Conservation (phyloP, 1,284 basidiomycete species). For the Sanghuangporus sanghuang region DNA sequence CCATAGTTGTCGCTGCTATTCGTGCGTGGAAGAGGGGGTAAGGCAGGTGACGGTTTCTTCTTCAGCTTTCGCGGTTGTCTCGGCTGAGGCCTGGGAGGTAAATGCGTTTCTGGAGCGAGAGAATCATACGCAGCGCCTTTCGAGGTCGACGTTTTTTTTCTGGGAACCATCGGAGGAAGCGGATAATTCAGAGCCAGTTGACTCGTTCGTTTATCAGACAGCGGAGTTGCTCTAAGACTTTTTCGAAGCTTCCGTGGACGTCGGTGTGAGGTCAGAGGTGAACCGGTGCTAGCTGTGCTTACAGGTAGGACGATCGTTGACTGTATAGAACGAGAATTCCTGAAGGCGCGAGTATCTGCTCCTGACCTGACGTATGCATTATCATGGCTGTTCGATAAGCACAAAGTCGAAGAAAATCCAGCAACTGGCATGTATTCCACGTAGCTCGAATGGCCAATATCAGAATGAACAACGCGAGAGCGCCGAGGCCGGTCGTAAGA, state of each 20-base stretch:
- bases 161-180: neutral
- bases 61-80: constrained; percentile 12
- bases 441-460: constrained; percentile 11
- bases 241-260: constrained; percentile 17
- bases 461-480: constrained; percentile 2
- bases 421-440: neutral
- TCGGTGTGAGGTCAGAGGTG: constrained; percentile 3
- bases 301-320: constrained; percentile 4
- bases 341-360: neutral
- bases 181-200: neutral
- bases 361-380: neutral
- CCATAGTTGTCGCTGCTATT: neutral
- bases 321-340: neutral
- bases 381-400: neutral
- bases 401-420: neutral
- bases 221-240: constrained; percentile 2
- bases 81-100: neutral
- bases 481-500: neutral
- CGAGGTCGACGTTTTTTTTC: neutral
- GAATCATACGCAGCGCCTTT: neutral
- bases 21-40: constrained; percentile 5
- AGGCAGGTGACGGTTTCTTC: constrained; percentile 5
- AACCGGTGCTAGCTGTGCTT: constrained; percentile 8
- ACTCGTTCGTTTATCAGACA: neutral
- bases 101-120: neutral